phyloP scores from a whole-genome alignment of 257 asterid genomes.

The Lavandula angustifolia region DNA sequence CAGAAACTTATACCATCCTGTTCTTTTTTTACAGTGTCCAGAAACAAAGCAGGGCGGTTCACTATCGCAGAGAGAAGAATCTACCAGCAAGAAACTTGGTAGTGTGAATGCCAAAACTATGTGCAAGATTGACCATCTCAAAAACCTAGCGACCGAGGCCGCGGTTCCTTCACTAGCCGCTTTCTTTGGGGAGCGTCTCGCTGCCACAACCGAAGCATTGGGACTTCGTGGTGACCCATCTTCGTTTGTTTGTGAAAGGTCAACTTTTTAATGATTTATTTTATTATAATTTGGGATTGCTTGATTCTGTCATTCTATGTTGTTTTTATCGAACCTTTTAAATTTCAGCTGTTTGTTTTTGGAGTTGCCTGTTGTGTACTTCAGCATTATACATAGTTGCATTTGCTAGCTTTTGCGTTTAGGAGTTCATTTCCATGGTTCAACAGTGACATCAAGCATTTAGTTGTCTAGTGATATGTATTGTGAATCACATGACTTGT shows the following conservation, averaged over 20 bases:
- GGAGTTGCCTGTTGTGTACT: too few species aligned
- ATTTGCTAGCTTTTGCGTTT: too few species aligned
- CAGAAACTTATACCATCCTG: too few species aligned
- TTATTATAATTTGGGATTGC: background rate
- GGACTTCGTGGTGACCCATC: conserved; percentile 50
- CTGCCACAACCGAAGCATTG: conserved; percentile 56
- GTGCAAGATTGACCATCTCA: conserved; percentile 67
- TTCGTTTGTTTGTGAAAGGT: conserved; percentile 72
- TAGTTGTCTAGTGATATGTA: too few species aligned
- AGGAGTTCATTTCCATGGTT: too few species aligned
- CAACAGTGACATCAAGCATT: too few species aligned
- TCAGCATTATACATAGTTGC: too few species aligned
- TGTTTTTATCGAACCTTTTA: background rate
- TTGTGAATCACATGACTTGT: background rate
- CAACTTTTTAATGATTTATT: conserved; percentile 8
- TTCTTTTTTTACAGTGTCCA: too few species aligned
- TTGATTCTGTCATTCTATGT: background rate
- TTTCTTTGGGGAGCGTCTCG: conserved; percentile 64
- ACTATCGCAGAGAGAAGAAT: conserved; percentile 33
- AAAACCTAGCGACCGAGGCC: conserved; percentile 45
- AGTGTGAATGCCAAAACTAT: conserved; percentile 54
- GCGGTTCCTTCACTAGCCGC: conserved; percentile 62
- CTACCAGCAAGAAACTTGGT: conserved; percentile 48
- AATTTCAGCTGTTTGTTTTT: background rate
- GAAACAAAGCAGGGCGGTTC: too few species aligned